Base-by-base conservation (phyloP, 306 rosid genomes). In the Lupinus albus region DNA sequence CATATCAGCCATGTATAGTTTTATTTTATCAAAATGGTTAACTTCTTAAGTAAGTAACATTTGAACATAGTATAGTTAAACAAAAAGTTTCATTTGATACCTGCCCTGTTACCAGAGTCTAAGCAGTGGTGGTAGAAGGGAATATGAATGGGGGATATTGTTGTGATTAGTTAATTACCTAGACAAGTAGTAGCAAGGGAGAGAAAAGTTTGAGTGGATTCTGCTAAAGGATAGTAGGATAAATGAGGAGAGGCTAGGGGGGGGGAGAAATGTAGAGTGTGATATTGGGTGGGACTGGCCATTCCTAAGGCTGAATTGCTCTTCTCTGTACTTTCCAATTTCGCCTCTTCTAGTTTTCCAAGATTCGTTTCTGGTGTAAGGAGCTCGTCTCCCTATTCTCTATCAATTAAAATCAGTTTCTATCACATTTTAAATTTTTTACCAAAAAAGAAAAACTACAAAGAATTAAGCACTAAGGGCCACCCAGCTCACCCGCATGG, bases 1-100 rank as follows among this genome's bases (percentile, higher is more conserved):
- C 50, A 73, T 63, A 73, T 63, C 13, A 73, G 55, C 41, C 20
- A 41, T 41, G 38, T 15, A 63, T 11, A 72, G 1, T 50, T 51
- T 51, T 42, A 52, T 39, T 73, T 73, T 41, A 59, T 33, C 18
- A 11, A 39, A 72, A 51, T 21, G 36, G 38, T 5, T 33, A 28
- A 68, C 12, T 56, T 42, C 41, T 12, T 18, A 53, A 61, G 13
- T 10, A 17, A 11, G 32, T 65, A 48, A 65, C 8, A 47, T 15
- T 64, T 39, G 9, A 47, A 55, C 39, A 25, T n/a, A 13, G 39
- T 12, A 20, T 15, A 21, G 51, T 49, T 15, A 25, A 39, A 46
- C 33, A 71, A 50, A 11, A 49, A 5, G 33, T 20, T 36, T 48
- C 11, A 39, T 41, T 41, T 41, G 46, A 41, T 41, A 41, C n/a